Conservation (phyloP, 805 yeast species). For the Helenozyma baotianmanensis region DNA sequence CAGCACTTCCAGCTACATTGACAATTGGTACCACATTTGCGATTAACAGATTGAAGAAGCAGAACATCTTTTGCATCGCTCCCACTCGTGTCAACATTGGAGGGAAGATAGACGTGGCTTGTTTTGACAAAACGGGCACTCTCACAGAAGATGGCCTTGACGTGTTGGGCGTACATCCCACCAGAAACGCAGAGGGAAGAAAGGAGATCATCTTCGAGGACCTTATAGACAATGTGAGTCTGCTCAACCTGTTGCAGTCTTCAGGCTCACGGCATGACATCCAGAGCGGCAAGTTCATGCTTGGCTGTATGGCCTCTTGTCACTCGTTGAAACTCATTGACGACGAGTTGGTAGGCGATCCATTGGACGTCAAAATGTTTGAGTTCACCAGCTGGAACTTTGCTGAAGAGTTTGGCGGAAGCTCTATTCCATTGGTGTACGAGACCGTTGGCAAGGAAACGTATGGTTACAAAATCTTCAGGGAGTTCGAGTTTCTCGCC, state of each 20-base stretch:
- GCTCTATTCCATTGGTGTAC: constrained; percentile 14
- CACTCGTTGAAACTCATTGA: constrained; percentile 83
- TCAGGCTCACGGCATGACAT: constrained; percentile 11
- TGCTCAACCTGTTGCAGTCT: neutral
- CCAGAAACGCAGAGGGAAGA: constrained; percentile 37
- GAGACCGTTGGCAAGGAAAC: constrained; percentile 16
- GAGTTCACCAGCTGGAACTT: constrained; percentile 78
- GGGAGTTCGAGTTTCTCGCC: constrained; percentile 79
- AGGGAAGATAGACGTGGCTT: constrained; percentile 84
- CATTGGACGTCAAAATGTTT: constrained; percentile 90
- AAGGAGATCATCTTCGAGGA: constrained; percentile 35
- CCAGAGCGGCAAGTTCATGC: constrained; percentile 26
- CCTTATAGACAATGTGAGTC: constrained; percentile 14
- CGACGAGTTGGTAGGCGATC: constrained; percentile 84
- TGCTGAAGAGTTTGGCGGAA: constrained; percentile 54
- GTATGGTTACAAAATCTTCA: constrained; percentile 28
- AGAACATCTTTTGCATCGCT: constrained; percentile 79
- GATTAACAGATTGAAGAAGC: constrained; percentile 59
- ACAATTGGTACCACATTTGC: constrained; percentile 97
- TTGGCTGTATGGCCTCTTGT: constrained; percentile 64
- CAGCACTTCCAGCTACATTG: constrained; percentile 95
- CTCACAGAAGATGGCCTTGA: constrained; percentile 95
- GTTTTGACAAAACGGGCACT: constrained; percentile 97
- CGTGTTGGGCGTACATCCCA: constrained; percentile 56
- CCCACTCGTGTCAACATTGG: constrained; percentile 96